Evolutionary conservation across 768 basidiomycete genomes (phyloP).

Genomic region (Xerocomellus amylosporus): DNA sequence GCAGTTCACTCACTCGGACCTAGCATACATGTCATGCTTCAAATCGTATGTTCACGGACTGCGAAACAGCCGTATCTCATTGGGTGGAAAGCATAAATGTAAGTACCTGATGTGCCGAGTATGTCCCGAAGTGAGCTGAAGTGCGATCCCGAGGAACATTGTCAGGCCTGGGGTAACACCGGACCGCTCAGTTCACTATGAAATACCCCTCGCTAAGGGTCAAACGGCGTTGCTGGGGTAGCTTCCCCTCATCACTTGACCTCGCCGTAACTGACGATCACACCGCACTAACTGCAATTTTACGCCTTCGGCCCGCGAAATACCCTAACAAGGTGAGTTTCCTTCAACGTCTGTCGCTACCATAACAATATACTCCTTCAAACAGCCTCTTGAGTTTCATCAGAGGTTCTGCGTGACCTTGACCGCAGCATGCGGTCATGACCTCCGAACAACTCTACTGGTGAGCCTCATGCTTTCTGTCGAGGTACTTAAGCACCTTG

Average conservation of each 20-base stretch:
- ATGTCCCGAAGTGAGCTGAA: not conserved
- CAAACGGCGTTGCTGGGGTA: not conserved
- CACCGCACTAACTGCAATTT: not conserved
- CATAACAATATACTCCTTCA: not conserved
- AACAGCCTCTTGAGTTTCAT: not conserved
- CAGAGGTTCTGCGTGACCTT: not conserved
- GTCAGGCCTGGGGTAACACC: not conserved
- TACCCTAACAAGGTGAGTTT: not conserved
- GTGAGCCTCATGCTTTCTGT: not conserved
- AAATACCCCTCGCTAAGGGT: not conserved
- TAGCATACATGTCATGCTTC: not conserved
- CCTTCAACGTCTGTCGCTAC: not conserved
- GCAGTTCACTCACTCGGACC: not conserved
- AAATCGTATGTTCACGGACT: not conserved
- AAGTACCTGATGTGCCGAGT: not conserved
- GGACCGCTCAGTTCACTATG: not conserved
- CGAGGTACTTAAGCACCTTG: conserved; percentile 6
- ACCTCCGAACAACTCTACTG: not conserved
- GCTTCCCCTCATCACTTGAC: not conserved
- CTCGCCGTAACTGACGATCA: not conserved
- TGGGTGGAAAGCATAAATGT: not conserved
- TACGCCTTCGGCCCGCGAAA: not conserved
- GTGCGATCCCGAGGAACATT: not conserved
- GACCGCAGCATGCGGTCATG: not conserved
- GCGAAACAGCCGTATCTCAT: not conserved